A percentile compares a stretch with the other conserved stretches of the same genome.
Evolutionary conservation across 1,284 basidiomycete species (phyloP).

Genomic region (Moesziomyces globuligerus): DNA sequence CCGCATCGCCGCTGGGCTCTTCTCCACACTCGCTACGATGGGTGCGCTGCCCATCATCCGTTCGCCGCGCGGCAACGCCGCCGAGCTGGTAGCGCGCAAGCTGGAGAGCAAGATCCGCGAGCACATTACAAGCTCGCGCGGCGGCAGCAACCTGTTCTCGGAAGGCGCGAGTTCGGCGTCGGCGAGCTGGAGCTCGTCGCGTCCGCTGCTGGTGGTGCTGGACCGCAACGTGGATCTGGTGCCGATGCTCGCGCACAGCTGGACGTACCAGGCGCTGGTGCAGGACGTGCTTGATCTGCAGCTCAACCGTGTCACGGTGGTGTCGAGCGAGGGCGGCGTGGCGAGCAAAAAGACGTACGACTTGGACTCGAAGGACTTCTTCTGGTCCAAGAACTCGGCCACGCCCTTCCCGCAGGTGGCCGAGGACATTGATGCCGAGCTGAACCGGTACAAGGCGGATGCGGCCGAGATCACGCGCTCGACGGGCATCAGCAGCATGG

Average conservation of each 20-base stretch:
- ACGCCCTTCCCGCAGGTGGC: constrained; percentile 98
- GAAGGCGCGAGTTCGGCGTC: constrained; percentile 29
- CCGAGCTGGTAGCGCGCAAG: constrained; percentile 97
- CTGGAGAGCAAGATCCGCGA: constrained; percentile 92
- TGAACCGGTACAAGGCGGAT: constrained; percentile 92
- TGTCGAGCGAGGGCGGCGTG: constrained; percentile 31
- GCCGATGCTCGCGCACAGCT: constrained; percentile 94
- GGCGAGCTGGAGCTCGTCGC: constrained; percentile 38
- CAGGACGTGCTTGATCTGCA: constrained; percentile 98
- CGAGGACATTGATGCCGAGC: constrained; percentile 92
- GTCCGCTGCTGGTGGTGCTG: constrained; percentile 80
- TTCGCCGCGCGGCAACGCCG: constrained; percentile 92
- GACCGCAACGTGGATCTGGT: constrained; percentile 96
- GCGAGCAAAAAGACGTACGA: constrained; percentile 74
- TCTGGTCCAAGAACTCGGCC: constrained; percentile 96
- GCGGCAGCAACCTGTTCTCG: constrained; percentile 65
- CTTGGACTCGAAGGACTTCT: constrained; percentile 97
- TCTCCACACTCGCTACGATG: constrained; percentile 90
- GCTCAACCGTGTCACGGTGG: constrained; percentile 90
- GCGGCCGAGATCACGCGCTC: constrained; percentile 96
- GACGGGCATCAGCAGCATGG: constrained; percentile 94
- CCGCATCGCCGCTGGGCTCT: constrained; percentile 87
- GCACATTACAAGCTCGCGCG: constrained; percentile 79
- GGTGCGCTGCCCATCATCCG: constrained; percentile 94
- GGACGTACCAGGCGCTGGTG: constrained; percentile 98